Evolutionary conservation across 805 yeast species (phyloP), one percentile per base, ranked within the genome.

Genomic region (Ogataea salicorniae): DNA sequence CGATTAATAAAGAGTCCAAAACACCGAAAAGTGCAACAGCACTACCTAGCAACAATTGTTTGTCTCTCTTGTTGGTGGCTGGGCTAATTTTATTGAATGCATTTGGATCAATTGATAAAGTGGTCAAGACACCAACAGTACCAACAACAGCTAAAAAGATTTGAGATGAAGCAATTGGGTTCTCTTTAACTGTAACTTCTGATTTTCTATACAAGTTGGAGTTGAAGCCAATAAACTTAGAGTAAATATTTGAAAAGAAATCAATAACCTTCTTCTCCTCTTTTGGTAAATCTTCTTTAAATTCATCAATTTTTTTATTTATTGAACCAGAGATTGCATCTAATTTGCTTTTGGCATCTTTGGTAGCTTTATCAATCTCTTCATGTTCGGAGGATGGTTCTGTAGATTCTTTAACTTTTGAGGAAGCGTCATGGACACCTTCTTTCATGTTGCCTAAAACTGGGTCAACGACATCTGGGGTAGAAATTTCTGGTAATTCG

Each of bases 81-180:
- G 45, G 29, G 23, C 33, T 39, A 42, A 52, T 41, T 37, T 46
- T 49, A 40, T 45, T 50, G 34, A 51, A 54, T 18, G 50, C 46
- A 31, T 46, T 38, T n/a, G 56, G 50, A 40, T 51, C 54, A 34
- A 46, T 43, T 16, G 56, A 47, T 11, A 46, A 48, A 15, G 53
- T 49, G 5, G 46, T n/a, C 29, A 46, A 42, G 5, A 49, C 53
- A 17, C 57, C 60, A 29, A 53, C 52, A 18, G 60, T 48, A 20
- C 59, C 60, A 26, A 55, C 43, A 16, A 48, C 42, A 23, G 60
- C 57, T 38, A 56, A 43, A 16, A 56, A 43, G 45, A 56, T 36
- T 41, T 58, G 60, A 14, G 61, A 57, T 11, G 62, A 42, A 11
- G 51, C 42, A 41, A 57, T 23, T 34, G 61, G 63, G 52, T 57